These are phyloP conservation scores for Quercus tomentella DNA, from an alignment of 331 rosid genomes.

Conservation along the genomic window DNA sequence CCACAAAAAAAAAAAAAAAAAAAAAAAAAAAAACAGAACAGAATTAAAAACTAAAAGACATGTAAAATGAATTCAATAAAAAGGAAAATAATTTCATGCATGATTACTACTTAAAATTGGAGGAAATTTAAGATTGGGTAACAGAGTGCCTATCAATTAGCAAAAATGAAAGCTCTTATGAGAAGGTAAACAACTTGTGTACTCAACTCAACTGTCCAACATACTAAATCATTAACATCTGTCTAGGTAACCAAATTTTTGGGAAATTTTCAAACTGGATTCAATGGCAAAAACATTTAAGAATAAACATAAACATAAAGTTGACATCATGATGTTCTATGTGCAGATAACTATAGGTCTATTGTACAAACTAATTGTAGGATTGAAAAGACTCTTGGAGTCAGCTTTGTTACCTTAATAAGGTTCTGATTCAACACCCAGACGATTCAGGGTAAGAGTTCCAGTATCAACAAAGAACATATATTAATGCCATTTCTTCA, in stretches of 20 bases:
- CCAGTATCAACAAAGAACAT: slow-evolving; percentile 86
- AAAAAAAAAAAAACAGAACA: too few relatives aligned
- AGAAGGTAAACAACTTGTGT: not conserved
- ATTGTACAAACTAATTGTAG: not conserved
- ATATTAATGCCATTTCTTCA: slow-evolving; percentile 96
- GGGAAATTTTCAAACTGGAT: not conserved
- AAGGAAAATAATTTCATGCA: too few relatives aligned
- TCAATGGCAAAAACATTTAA: not conserved
- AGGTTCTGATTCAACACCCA: slow-evolving; percentile 67
- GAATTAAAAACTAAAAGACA: too few relatives aligned
- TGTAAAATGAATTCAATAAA: too few relatives aligned
- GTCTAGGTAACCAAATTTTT: not conserved
- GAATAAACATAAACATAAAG: not conserved
- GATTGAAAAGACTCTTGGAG: not conserved
- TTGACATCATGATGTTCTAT: not conserved
- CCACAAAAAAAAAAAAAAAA: too few relatives aligned
- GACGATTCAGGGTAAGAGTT: slow-evolving; percentile 78
- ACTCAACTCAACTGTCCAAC: not conserved
- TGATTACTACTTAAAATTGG: not conserved
- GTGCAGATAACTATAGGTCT: not conserved
- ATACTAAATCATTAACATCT: not conserved
- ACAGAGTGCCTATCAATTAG: not conserved
- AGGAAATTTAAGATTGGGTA: not conserved
- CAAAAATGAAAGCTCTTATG: not conserved
- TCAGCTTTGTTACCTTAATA: slow-evolving; percentile 48